Conservation (phyloP, 1,284 basidiomycete species). For the Pseudozyma thailandica region DNA sequence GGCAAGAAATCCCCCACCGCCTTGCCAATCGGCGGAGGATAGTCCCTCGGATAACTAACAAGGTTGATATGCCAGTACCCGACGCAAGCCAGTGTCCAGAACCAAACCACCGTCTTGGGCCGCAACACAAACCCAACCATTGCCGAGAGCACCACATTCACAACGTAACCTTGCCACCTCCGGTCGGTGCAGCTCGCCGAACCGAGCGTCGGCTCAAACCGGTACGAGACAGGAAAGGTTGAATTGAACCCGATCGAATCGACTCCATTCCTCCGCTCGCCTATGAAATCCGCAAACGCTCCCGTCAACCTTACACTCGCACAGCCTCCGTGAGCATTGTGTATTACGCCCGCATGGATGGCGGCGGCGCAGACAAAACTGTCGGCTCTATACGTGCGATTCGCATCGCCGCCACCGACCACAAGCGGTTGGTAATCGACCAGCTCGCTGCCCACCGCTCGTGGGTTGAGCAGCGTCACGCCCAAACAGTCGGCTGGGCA, state of each 20-base stretch:
- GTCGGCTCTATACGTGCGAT: constrained; percentile 77
- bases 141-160: constrained; percentile 70
- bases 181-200: constrained; percentile 77
- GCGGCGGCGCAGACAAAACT: constrained; percentile 86
- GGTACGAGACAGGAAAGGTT: constrained; percentile 76
- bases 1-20: constrained; percentile 83
- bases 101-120: constrained; percentile 76
- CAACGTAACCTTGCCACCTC: constrained; percentile 70
- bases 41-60: constrained; percentile 79
- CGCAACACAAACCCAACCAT: constrained; percentile 81
- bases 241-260: constrained; percentile 79
- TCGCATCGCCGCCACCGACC: constrained; percentile 77
- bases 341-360: constrained; percentile 77
- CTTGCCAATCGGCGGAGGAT: constrained; percentile 71
- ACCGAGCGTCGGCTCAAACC: constrained; percentile 69
- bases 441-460: constrained; percentile 77
- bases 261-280: constrained; percentile 75
- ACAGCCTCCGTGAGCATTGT: constrained; percentile 78
- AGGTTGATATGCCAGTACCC: constrained; percentile 87
- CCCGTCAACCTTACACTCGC: constrained; percentile 77
- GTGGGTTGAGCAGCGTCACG: constrained; percentile 79
- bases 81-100: constrained; percentile 79
- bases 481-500: constrained; percentile 80
- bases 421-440: constrained; percentile 79
- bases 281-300: constrained; percentile 77